phyloP scores from a whole-genome alignment of 2,329 filamentous ascomycete genomes.

The Fusarium paranaense region DNA sequence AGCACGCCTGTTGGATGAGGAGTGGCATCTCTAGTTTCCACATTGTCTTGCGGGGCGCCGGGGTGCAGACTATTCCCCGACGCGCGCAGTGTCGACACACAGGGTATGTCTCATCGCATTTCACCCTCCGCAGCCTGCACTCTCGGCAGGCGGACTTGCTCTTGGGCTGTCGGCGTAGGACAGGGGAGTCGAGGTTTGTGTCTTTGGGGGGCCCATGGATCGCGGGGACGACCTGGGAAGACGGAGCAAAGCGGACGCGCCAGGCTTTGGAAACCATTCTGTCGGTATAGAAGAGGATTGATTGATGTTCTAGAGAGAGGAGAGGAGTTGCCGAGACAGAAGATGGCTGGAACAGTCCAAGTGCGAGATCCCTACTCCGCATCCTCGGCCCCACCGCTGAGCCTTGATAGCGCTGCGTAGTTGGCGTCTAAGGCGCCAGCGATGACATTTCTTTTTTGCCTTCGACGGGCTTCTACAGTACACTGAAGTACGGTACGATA shows the following conservation, averaged over 20 bases:
- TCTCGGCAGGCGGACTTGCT: not conserved
- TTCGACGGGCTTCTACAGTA: not conserved
- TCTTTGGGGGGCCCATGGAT: not conserved
- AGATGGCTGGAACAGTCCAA: not conserved
- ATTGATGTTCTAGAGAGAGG: not conserved
- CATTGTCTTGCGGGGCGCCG: not conserved
- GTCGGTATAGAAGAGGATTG: not conserved
- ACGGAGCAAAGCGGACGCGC: not conserved
- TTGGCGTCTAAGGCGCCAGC: not conserved
- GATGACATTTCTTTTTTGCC: not conserved
- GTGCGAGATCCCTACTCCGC: not conserved
- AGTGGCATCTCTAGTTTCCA: not conserved
- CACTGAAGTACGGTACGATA: not conserved
- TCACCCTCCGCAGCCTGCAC: not conserved
- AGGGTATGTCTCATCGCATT: not conserved
- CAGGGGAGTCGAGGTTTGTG: not conserved
- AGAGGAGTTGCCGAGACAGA: not conserved
- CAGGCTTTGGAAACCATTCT: not conserved
- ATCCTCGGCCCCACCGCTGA: not conserved
- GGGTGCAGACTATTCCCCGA: not conserved
- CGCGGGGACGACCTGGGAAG: not conserved
- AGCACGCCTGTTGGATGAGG: not conserved
- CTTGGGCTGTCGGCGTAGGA: not conserved
- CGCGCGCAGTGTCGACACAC: not conserved
- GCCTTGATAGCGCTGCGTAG: not conserved